Conservation (phyloP, 2,329 filamentous ascomycete genomes). For the Nothopassalora personata region DNA sequence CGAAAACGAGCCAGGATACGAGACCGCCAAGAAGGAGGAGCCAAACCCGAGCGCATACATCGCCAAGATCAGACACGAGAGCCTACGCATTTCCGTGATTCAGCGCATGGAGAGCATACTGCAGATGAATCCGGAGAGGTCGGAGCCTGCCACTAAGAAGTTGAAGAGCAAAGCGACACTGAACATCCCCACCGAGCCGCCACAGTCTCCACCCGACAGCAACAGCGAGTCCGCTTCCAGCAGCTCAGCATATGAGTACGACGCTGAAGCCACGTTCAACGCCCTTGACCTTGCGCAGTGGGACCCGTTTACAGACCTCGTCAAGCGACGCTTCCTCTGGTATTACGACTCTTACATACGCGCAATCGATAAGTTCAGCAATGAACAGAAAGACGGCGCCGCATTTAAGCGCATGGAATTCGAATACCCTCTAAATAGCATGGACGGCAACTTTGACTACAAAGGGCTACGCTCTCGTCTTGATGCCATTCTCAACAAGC, state of each 20-base stretch:
- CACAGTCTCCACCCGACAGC: slow-evolving; percentile 4
- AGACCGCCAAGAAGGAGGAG: slow-evolving; percentile 40
- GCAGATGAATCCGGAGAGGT: slow-evolving; percentile 48
- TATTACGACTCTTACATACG: slow-evolving; percentile 84
- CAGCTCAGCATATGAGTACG: slow-evolving; percentile 35
- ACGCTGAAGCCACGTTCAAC: slow-evolving; percentile 32
- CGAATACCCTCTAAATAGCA: slow-evolving; percentile 68
- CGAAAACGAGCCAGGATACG: slow-evolving; percentile 64
- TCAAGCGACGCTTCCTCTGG: slow-evolving; percentile 90
- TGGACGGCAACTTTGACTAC: slow-evolving; percentile 86
- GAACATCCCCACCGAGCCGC: slow-evolving; percentile 6
- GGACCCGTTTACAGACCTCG: slow-evolving; percentile 83
- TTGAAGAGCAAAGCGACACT: slow-evolving; percentile 12
- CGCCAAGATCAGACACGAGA: slow-evolving; percentile 79
- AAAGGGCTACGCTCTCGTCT: slow-evolving; percentile 65
- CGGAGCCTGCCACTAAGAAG: slow-evolving; percentile 16
- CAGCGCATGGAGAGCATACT: slow-evolving; percentile 77
- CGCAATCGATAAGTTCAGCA: slow-evolving; percentile 59
- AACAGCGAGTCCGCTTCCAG: slow-evolving; percentile 14
- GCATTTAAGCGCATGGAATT: slow-evolving; percentile 82
- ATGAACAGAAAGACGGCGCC: slow-evolving; percentile 54
- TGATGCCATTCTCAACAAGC: slow-evolving; percentile 58
- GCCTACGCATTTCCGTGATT: slow-evolving; percentile 77
- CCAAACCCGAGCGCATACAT: slow-evolving; percentile 26
- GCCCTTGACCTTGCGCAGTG: slow-evolving; percentile 49